Base-by-base conservation (phyloP, 495 filamentous ascomycete species). In the Ascobolus immersus region DNA sequence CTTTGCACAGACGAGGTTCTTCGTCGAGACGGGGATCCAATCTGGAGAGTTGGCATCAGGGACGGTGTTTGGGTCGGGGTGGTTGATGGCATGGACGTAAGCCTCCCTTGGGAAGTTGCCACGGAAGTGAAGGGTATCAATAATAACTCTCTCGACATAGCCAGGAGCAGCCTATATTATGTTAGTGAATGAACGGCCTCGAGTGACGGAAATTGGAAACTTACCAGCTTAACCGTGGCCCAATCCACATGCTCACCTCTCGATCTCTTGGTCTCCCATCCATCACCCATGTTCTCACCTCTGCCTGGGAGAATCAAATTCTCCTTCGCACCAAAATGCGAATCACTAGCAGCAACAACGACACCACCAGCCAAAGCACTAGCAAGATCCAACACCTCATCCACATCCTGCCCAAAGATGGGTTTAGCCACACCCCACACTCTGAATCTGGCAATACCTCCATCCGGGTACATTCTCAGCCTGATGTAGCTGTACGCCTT, bases 241-340 rank as follows among this genome's bases (percentile, higher is more conserved):
- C 82, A 91, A 53, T 93, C 82, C 13, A 75, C 57, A 52, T 93
- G 82, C 8, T 65, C 73, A 15, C 61, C 67, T 17, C 82, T 55
- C 20, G 72, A 79, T 23, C 82, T 64, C 34, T 73, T 70, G 8
- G 81, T 93, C 55, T 93, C 81, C 81, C 82, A 93, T 2, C 82
- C 82, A 51, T 90, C 81, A 20, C 80, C 75, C 80, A 91, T 91
- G 52, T 93, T 72, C 48, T 72, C 67, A 5, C 82, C 82, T 17
- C 82, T 61, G 2, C 80, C 80, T 2, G 82, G 81, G 9, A 91
- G 57, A 10, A 91, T 63, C 28, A 91, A 52, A 51, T 93, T 90
- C 38, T 72, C 69, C 49, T 71, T 76, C 6, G 67, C 71, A 2
- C 81, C 77, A 48, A 75, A 93, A 50, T 91, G 80, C 53, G 90